A percentile compares a stretch with the other conserved stretches of the same genome.
phyloP scores from a whole-genome alignment of 1,284 basidiomycete species.

The Pascua guehoae region DNA sequence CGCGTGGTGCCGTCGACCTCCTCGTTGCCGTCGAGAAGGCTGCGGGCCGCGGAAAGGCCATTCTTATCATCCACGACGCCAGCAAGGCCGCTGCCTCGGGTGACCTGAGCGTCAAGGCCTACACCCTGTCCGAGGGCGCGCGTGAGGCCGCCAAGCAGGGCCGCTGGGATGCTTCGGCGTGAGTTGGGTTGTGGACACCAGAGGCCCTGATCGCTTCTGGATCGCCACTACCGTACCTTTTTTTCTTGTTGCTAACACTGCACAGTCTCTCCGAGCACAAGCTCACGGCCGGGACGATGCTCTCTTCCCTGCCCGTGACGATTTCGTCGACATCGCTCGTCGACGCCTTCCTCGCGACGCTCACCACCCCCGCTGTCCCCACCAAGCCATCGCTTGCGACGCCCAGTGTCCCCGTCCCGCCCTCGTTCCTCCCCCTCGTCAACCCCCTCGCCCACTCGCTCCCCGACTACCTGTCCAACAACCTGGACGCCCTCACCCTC shows the following conservation, averaged over 20 bases:
- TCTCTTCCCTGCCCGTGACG: conserved; percentile 84
- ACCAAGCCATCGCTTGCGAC: conserved; percentile 37
- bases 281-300: conserved; percentile 82
- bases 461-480: conserved; percentile 61
- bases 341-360: conserved; percentile 73
- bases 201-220: not conserved
- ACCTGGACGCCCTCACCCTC: conserved; percentile 77
- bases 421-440: conserved; percentile 55
- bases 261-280: conserved; percentile 77
- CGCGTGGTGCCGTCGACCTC: conserved; percentile 81
- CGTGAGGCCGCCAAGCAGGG: conserved; percentile 78
- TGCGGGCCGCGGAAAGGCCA: conserved; percentile 65
- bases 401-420: conserved; percentile 48
- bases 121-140: conserved; percentile 78
- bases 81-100: conserved; percentile 64
- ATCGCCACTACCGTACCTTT: not conserved
- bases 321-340: conserved; percentile 83
- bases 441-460: conserved; percentile 54
- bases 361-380: conserved; percentile 53
- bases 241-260: conserved; percentile 7
- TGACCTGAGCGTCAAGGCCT: conserved; percentile 87
- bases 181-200: conserved; percentile 27
- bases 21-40: conserved; percentile 69
- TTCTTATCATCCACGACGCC: conserved; percentile 84
- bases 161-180: conserved; percentile 85